These are phyloP conservation scores for Aspergillus tubingensis DNA, from an alignment of 2,329 filamentous ascomycete species.

Conservation along the genomic window DNA sequence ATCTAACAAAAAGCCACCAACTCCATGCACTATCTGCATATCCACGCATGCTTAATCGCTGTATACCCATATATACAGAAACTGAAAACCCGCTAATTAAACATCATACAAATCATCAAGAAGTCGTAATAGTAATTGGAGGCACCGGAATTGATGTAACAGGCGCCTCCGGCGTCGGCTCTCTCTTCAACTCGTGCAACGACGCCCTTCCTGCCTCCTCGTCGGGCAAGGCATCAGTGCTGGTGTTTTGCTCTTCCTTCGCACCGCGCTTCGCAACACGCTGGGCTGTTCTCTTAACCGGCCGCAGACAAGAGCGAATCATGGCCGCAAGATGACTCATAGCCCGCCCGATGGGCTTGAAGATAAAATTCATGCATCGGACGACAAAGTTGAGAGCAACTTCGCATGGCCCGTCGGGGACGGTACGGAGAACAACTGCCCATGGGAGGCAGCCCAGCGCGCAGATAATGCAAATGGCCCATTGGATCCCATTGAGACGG, in stretches of 20 bases:
- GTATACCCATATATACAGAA: not conserved
- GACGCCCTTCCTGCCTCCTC: conserved; percentile 20
- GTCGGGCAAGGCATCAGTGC: conserved; percentile 12
- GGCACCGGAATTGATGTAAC: conserved; percentile 33
- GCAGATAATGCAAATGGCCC: conserved; percentile 83
- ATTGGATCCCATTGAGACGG: conserved; percentile 70
- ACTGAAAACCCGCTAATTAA: not conserved
- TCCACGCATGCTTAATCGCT: conserved; percentile 2
- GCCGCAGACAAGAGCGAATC: conserved; percentile 25
- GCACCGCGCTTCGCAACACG: conserved; percentile 5
- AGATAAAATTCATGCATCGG: conserved; percentile 54
- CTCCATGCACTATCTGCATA: not conserved
- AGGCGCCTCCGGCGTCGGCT: conserved; percentile 22
- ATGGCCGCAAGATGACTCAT: conserved; percentile 31
- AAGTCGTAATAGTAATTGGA: conserved; percentile 44
- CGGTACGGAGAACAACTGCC: conserved; percentile 75
- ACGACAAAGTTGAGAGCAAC: conserved; percentile 53
- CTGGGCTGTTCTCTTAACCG: conserved; percentile 28
- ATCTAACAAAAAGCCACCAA: not conserved
- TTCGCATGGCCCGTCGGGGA: conserved; percentile 68
- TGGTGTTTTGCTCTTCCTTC: not conserved
- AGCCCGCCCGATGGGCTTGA: conserved; percentile 44
- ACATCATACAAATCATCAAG: conserved; percentile 19
- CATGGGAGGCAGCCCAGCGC: conserved; percentile 83
- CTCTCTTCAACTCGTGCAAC: conserved; percentile 9